Evolutionary conservation across 2,329 filamentous ascomycete species (phyloP), one percentile per base, ranked within the genome.

Genomic region (Ustulina deusta): DNA sequence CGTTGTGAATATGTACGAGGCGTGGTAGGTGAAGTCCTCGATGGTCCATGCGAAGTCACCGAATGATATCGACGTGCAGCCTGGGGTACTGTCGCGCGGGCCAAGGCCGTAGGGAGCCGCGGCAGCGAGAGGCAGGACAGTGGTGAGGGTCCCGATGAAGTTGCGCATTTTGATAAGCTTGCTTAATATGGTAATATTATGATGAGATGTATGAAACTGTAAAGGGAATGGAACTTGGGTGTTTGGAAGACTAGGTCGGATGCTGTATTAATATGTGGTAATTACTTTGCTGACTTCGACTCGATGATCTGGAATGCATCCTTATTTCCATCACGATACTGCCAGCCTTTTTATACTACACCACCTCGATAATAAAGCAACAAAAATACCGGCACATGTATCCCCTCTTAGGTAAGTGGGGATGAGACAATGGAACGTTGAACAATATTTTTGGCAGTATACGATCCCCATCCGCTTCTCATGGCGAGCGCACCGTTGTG

Each of bases 1-100:
- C 1, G 83, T 86, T 17, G 79, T 79, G 79, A 85, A 86, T 74
- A 78, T 75, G 75, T 83, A 85, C 11, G 78, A 80, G n/a, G 81
- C 81, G 74, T 84, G 81, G 79, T 79, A 87, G 74, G 82, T 80
- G 66, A 87, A 84, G 74, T 78, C 73, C 52, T 78, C 70, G 49
- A 86, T 71, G 0, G 74, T 76, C 83, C 84, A 87, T 6, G 65
- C 36, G 66, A 82, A 81, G 68, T 73, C 48, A 42, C 69, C 61
- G 61, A 79, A 76, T 1, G 81, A 80, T 15, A 69, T 65, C 5
- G 73, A 66, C 27, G 75, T 74, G 72, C 81, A 83, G 48, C 77
- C 77, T 0, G 74, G 64, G 54, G 72, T 72, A 70, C 66, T 69
- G 66, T 74, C 71, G 44, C 75, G 74, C 10, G 64, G 25, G 1